These are phyloP conservation scores for Pseudozyma pruni DNA, from an alignment of 1,284 basidiomycete genomes.

Conservation along the genomic window DNA sequence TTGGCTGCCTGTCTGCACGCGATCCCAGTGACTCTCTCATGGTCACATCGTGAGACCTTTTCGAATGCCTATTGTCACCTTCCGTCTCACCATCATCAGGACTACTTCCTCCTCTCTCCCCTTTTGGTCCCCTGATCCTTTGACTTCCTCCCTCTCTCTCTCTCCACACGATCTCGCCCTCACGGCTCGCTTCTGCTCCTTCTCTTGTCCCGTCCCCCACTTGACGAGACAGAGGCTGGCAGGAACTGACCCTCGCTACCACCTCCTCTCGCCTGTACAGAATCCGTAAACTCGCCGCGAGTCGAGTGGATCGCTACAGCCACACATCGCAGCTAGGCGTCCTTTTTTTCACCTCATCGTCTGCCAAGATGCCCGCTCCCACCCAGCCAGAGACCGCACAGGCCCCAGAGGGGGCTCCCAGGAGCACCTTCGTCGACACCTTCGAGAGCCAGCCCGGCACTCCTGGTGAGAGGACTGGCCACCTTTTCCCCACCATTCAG, in stretches of 20 bases:
- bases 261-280: not conserved
- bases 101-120: not conserved
- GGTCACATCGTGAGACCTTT: not conserved
- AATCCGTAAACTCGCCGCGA: not conserved
- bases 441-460: conserved; percentile 62
- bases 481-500: conserved; percentile 63
- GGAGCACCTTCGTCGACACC: conserved; percentile 60
- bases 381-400: conserved; percentile 49
- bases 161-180: not conserved
- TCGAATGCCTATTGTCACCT: conserved; percentile 2
- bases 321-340: not conserved
- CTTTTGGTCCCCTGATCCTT: not conserved
- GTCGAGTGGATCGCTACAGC: conserved; percentile 1
- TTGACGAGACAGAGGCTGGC: conserved; percentile 20
- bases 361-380: conserved; percentile 28
- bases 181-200: conserved; percentile 3
- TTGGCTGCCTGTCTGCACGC: no score
- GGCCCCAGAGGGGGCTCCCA: conserved; percentile 48
- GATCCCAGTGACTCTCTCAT: no score
- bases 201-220: conserved; percentile 7
- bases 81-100: conserved; percentile 4
- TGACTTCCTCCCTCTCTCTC: conserved; percentile 15
- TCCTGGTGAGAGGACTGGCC: conserved; percentile 57
- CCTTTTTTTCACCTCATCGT: not conserved
- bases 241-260: not conserved